Evolutionary conservation across 202 grass and related monocot genomes (phyloP).

Genomic region (Tripidium arundinaceum): DNA sequence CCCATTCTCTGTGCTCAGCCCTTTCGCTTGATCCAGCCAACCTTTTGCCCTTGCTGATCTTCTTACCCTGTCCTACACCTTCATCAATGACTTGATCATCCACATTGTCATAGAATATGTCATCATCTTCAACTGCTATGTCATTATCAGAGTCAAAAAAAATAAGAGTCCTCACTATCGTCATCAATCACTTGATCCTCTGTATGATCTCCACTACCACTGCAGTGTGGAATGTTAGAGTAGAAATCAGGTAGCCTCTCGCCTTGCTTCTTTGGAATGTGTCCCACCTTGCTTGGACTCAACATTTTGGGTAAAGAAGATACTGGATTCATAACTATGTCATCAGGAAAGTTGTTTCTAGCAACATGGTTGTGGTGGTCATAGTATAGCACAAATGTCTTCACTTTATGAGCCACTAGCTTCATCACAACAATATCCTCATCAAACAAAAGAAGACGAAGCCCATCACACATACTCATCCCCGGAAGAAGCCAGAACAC

Average conservation of each 20-base stretch:
- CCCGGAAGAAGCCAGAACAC: neutral
- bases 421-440: neutral
- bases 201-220: neutral
- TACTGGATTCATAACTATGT: neutral
- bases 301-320: neutral
- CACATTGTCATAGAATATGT: neutral
- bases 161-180: neutral
- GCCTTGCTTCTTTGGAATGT: neutral
- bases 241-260: neutral
- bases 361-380: neutral
- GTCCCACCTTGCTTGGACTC: neutral
- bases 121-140: neutral
- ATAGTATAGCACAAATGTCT: neutral
- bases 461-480: neutral
- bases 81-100: neutral
- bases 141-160: neutral
- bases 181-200: neutral
- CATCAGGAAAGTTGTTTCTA: neutral
- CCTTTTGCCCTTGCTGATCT: neutral
- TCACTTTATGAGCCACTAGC: neutral
- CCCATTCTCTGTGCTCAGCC: neutral
- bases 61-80: neutral
- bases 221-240: neutral
- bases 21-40: too few relatives aligned
- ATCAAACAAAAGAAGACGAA: neutral